These are phyloP conservation scores for Cladophialophora yegresii DNA, from an alignment of 2,329 filamentous ascomycete species.

Conservation along the genomic window DNA sequence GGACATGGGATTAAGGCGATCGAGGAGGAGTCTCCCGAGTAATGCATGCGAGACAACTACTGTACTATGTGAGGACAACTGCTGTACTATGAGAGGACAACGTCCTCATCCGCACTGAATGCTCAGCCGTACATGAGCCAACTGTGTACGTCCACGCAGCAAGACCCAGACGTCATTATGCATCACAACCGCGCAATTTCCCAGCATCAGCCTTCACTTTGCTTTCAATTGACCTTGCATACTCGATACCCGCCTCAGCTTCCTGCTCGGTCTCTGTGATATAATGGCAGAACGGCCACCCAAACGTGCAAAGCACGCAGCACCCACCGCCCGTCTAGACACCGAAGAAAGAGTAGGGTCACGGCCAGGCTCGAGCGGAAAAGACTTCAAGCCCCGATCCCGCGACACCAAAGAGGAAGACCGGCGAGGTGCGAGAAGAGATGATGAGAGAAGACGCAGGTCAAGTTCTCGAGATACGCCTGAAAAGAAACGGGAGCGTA, in stretches of 20 bases:
- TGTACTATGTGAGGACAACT: no score
- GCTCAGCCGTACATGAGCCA: neutral
- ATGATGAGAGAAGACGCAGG: slow-evolving; percentile 31
- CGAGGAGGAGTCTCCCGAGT: no score
- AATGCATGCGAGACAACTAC: no score
- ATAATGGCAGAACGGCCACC: slow-evolving; percentile 57
- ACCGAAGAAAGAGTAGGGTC: slow-evolving; percentile 40
- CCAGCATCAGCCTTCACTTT: neutral
- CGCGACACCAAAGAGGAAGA: slow-evolving; percentile 29
- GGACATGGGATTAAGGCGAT: neutral
- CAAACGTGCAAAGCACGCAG: slow-evolving; percentile 56
- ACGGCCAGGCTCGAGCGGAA: slow-evolving; percentile 44
- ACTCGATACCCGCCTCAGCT: neutral
- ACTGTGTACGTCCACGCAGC: neutral
- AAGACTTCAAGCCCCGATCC: slow-evolving; percentile 38
- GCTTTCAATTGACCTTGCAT: neutral
- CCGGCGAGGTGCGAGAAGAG: slow-evolving; percentile 17
- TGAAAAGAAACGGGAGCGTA: slow-evolving; percentile 48
- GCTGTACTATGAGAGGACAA: no score
- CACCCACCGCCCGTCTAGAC: slow-evolving; percentile 65
- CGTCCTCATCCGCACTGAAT: neutral
- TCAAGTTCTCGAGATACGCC: slow-evolving; percentile 31
- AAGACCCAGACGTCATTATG: neutral
- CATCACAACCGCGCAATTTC: slow-evolving; percentile 9
- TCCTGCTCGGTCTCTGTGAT: neutral